Evolutionary conservation across 495 filamentous ascomycete species (phyloP), one percentile per base, ranked within the genome.

Genomic region (Xylaria palmicola): DNA sequence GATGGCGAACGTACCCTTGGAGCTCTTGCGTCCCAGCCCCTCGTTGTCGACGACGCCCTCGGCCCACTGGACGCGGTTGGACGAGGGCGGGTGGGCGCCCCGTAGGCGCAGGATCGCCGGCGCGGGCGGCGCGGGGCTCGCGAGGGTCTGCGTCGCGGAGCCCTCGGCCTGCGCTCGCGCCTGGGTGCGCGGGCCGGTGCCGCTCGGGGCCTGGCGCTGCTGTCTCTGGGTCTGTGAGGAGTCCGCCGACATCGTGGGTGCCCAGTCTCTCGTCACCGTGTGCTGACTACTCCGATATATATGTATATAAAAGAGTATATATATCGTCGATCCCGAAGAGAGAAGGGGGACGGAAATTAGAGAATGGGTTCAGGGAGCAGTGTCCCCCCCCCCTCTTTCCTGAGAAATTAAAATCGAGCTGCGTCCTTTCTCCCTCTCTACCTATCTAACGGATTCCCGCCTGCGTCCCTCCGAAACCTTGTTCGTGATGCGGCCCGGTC

Each of bases 21-120:
- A 93, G 43, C 84, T 90, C 77, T 98, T 99, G 75, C 88, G 89
- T 5, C 92, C 92, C 74, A 98, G 82, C 4, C 93, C 93, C 73
- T 99, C 94, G 68, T 99, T 99, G 76, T 99, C 92, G 6, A 99
- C 78, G 6, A 97, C 93, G 72, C 93, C 90, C 65, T 91, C 90
- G 8, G 90, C 91, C 94, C 94, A 99, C 75, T 87, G 83, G 47
- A 98, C 93, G 34, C 83, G 81, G 36, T 84, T 77, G 27, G 72
- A 55, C 19, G 68, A 70, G 0, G 75, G 53, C 4, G 65, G 60
- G 30, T 75, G 69, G 7, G 76, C 74, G 34, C 79, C 79, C 49
- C 78, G 72, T 36, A 81, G 66, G 8, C 78, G 78, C 40, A 81
- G 71, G 64, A 81, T 75, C n/a, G 77, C 66, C 34, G 75, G 73